These are phyloP conservation scores for Aspergillus sp. DNA, from an alignment of 2,329 filamentous ascomycete species.

Conservation along the genomic window DNA sequence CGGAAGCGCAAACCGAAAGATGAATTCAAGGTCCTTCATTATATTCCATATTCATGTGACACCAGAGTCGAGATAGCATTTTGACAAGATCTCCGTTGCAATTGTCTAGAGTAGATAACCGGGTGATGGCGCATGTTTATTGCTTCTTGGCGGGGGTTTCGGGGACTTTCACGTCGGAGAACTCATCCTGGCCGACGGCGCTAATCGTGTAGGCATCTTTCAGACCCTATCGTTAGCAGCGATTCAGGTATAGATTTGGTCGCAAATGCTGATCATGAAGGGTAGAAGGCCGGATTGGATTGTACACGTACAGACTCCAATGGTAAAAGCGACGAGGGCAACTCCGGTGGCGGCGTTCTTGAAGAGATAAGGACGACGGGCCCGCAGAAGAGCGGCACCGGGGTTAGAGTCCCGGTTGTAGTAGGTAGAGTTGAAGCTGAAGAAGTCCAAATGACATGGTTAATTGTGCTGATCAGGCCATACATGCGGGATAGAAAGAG, in stretches of 20 bases:
- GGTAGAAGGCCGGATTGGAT: not conserved
- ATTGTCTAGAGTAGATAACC: not conserved
- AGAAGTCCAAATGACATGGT: not conserved
- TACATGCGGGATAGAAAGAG: not conserved
- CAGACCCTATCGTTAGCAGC: not conserved
- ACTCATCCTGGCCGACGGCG: constrained; percentile 93
- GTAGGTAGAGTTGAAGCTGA: constrained; percentile 75
- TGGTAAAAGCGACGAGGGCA: constrained; percentile 71
- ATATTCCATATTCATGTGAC: constrained; percentile 17
- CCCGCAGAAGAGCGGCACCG: constrained; percentile 84
- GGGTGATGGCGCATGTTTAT: constrained; percentile 13
- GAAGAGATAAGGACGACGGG: constrained; percentile 85
- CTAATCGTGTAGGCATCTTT: constrained; percentile 71
- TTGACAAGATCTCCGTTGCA: not conserved
- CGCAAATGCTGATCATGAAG: not conserved
- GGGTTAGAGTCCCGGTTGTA: constrained; percentile 87
- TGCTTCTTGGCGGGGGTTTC: constrained; percentile 58
- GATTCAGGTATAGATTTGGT: not conserved
- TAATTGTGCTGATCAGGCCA: constrained; percentile 1
- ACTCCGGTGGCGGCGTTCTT: constrained; percentile 83
- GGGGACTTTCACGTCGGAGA: constrained; percentile 91
- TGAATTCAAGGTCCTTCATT: not conserved
- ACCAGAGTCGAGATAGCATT: constrained; percentile 8
- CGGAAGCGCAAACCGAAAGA: not conserved
- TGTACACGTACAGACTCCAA: constrained; percentile 78